Percentiles rank a stretch among this genome's conserved stretches.
Conservation (phyloP, 768 basidiomycete genomes). For the Tricholoma hemisulphureum region DNA sequence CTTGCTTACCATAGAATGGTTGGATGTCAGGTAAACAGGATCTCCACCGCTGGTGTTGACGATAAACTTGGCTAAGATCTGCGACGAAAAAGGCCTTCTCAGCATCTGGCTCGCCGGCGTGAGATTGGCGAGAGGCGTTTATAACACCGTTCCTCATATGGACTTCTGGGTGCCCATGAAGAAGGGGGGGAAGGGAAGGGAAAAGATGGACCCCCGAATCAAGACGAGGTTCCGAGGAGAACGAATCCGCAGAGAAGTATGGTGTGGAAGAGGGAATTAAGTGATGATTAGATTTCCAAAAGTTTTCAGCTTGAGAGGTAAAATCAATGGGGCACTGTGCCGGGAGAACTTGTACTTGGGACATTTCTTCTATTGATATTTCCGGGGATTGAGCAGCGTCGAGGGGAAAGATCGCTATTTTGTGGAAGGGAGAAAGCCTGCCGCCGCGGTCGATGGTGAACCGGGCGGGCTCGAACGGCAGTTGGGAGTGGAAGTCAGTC, state of each 20-base stretch:
- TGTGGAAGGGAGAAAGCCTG: slow-evolving; percentile 13
- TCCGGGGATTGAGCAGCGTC: slow-evolving; percentile 12
- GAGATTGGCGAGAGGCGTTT: slow-evolving; percentile 52
- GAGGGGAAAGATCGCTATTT: slow-evolving; percentile 4
- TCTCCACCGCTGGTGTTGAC: slow-evolving; percentile 82
- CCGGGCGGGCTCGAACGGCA: slow-evolving; percentile 67
- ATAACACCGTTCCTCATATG: slow-evolving; percentile 80
- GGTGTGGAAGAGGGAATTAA: slow-evolving; percentile 53
- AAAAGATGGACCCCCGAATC: slow-evolving; percentile 48
- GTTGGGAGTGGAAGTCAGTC: slow-evolving; percentile 50
- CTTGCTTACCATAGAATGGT: slow-evolving; percentile 91
- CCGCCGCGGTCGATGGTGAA: slow-evolving; percentile 68
- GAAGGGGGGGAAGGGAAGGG: slow-evolving; percentile 63
- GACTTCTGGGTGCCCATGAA: slow-evolving; percentile 65
- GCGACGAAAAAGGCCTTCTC: slow-evolving; percentile 97
- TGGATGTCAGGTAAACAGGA: slow-evolving; percentile 78
- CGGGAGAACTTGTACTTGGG: slow-evolving; percentile 52
- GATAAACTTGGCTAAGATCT: slow-evolving; percentile 85
- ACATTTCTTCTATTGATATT: slow-evolving; percentile 45
- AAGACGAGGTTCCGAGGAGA: slow-evolving; percentile 18
- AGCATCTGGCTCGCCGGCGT: slow-evolving; percentile 62
- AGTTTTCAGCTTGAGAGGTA: slow-evolving; percentile 19
- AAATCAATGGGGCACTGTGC: slow-evolving; percentile 35
- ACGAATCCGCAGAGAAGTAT: slow-evolving; percentile 51
- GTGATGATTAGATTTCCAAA: slow-evolving; percentile 6